Conservation (phyloP, 2,329 filamentous ascomycete genomes). For the Penicillium thymicola region DNA sequence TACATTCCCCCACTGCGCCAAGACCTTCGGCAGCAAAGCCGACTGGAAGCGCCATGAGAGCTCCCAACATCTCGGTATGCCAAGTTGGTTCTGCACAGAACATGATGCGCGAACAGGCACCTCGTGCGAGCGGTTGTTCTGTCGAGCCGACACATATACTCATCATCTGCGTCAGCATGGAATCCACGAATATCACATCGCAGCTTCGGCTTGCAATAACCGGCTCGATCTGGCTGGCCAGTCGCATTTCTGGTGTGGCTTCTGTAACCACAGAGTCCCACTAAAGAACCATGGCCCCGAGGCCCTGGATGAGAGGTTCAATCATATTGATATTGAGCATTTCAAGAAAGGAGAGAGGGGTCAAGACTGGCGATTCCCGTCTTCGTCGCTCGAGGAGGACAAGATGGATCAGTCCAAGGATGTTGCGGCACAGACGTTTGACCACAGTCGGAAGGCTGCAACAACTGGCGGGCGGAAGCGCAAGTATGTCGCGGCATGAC, state of each 20-base stretch:
- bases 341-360: constrained; percentile 41
- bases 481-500: constrained; percentile 5
- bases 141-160: constrained; percentile 58
- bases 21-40: constrained; percentile 84
- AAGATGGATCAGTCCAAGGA: neutral
- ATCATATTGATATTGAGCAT: constrained; percentile 68
- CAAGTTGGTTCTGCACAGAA: constrained; percentile 68
- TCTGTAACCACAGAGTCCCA: constrained; percentile 62
- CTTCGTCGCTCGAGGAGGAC: neutral
- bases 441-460: neutral
- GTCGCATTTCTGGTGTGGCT: constrained; percentile 80
- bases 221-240: constrained; percentile 64
- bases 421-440: neutral
- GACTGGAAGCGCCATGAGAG: constrained; percentile 93
- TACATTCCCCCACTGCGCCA: constrained; percentile 66
- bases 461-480: constrained; percentile 10
- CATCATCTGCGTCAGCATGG: constrained; percentile 58
- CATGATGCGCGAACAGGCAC: constrained; percentile 23
- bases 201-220: constrained; percentile 46
- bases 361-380: constrained; percentile 32
- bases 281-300: constrained; percentile 50
- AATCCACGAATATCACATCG: constrained; percentile 29
- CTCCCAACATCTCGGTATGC: constrained; percentile 68
- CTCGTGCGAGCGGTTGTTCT: constrained; percentile 58
- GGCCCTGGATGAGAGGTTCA: constrained; percentile 59